Conservation (phyloP, 2,329 filamentous ascomycete genomes). For the Fusarium tanahbumbuense region DNA sequence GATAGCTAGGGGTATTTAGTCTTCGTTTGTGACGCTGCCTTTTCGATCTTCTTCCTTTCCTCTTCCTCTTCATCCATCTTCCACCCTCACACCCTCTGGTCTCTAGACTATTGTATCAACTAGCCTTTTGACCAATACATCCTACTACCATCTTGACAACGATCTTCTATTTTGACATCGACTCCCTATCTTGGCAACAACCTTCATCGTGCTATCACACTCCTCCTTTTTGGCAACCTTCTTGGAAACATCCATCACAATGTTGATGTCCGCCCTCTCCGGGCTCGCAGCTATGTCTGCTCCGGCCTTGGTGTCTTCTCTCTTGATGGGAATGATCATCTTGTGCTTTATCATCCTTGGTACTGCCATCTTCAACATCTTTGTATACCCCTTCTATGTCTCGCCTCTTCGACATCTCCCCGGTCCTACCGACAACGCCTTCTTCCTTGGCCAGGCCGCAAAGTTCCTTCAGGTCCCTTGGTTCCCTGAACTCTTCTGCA, state of each 20-base stretch:
- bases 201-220: background rate
- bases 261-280: background rate
- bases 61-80: background rate
- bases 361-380: conserved; percentile 39
- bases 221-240: background rate
- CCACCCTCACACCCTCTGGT: background rate
- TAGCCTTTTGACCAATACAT: background rate
- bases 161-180: background rate
- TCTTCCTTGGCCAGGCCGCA: conserved; percentile 56
- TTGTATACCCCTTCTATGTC: conserved; percentile 57
- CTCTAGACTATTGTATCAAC: background rate
- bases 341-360: background rate
- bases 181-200: background rate
- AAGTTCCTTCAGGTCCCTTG: conserved; percentile 47
- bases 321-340: background rate
- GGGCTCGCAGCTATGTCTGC: conserved; percentile 1
- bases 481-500: conserved; percentile 47
- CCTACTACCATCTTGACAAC: background rate
- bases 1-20: background rate
- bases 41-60: background rate
- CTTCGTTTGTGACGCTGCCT: background rate
- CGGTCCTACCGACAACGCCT: conserved; percentile 56
- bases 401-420: conserved; percentile 59
- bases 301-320: background rate
- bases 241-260: background rate